Evolutionary conservation across 805 yeast genomes (phyloP), one percentile per base, ranked within the genome.

Genomic region (Kuraishia floccosa): DNA sequence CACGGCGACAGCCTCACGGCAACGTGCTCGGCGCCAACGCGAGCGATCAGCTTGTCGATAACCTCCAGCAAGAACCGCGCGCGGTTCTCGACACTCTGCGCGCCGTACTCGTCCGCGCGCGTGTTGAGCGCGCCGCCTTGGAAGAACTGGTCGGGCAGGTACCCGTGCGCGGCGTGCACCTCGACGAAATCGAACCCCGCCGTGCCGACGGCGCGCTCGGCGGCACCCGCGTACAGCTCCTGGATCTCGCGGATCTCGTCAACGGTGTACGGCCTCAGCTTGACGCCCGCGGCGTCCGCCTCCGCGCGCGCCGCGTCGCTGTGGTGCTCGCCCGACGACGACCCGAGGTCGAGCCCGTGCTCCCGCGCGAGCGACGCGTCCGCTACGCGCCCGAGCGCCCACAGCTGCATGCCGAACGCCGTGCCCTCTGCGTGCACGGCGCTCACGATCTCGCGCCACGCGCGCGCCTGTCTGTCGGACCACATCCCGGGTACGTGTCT

Each of bases 81-180:
- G 38, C 83, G 61, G 49, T 73, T 73, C 42, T 72, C 80, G 32
- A 73, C 55, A 2, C 67, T 52, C n/a, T n/a, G n/a, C 5, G 82
- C 82, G 28, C 83, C 84, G 39, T 74, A 77, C 39, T 65, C 58
- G 43, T 77, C 85, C 1, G 67, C 65, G 44, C 85, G 62, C 35
- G 54, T 47, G 50, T 78, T 75, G 19, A 67, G 49, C 26, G 45
- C 40, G 1, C 54, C 50, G 22, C 68, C 60, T n/a, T n/a, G n/a
- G 32, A 69, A 41, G 40, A 77, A 74, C 41, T 63, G 59, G 42
- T 60, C 56, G 22, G 67, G 36, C 30, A 76, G 48, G 42, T 69
- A 74, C 2, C 84, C 83, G 46, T 75, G 74, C 15, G 85, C 85
- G 24, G 59, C 59, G 47, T 77, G 83, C 30, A 77, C 56, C 44